A percentile compares a stretch with the other conserved stretches of the same genome.
Evolutionary conservation across 306 rosid genomes (phyloP).

Genomic region (Sesbania bispinosa): DNA sequence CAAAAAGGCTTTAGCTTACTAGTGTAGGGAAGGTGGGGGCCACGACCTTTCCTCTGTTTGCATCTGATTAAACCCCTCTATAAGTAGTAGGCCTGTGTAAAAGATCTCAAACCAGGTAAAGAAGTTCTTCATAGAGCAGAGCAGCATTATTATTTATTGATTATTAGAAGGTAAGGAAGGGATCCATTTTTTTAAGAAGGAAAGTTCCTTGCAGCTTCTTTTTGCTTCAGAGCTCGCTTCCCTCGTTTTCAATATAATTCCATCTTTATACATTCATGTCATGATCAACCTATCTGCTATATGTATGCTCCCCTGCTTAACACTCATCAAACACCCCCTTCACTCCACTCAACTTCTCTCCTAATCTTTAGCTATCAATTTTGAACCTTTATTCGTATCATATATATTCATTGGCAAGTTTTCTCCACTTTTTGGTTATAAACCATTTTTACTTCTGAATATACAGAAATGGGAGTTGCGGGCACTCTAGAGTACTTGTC

Average conservation of each 20-base stretch:
- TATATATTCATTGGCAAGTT: not conserved
- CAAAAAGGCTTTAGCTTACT: conserved; percentile 18
- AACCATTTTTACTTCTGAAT: conserved; percentile 17
- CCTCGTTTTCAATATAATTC: conserved; percentile 26
- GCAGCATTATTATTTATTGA: conserved; percentile 27
- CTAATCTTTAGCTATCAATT: no score
- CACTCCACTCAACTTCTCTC: not conserved
- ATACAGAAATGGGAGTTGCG: conserved; percentile 81
- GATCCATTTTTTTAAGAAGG: conserved; percentile 38
- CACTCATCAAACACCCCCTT: conserved; percentile 13
- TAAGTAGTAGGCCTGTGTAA: conserved; percentile 38
- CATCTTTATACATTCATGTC: conserved; percentile 19
- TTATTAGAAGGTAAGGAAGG: conserved; percentile 54
- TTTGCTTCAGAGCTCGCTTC: conserved; percentile 26
- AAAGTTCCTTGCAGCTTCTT: conserved; percentile 51
- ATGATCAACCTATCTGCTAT: conserved; percentile 10
- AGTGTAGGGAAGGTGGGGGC: conserved; percentile 37
- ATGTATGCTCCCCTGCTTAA: conserved; percentile 1
- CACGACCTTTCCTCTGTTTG: conserved; percentile 43
- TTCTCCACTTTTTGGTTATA: not conserved
- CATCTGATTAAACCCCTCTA: conserved; percentile 40
- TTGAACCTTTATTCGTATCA: no score
- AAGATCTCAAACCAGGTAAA: conserved; percentile 37
- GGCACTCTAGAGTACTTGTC: conserved; percentile 82
- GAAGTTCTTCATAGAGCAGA: conserved; percentile 33